Conservation (phyloP, 768 basidiomycete genomes). For the Asterophora lycoperdoides region DNA sequence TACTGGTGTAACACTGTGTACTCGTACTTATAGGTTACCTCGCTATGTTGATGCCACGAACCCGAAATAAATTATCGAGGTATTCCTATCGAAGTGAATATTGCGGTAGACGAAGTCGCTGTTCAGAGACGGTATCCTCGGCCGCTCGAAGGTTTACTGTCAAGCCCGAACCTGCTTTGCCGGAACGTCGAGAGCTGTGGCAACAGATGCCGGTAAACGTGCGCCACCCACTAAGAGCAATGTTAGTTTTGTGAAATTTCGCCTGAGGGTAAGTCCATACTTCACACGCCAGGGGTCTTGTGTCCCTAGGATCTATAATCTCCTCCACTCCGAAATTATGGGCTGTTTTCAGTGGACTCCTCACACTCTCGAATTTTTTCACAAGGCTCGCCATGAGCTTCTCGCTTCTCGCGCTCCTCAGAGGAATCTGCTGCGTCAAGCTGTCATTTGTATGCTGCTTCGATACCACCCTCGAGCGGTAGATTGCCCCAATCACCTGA, state of each 20-base stretch:
- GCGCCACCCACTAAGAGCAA: conserved; percentile 29
- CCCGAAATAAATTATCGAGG: not conserved
- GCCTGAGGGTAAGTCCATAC: conserved; percentile 19
- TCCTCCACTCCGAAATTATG: conserved; percentile 38
- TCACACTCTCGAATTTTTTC: conserved; percentile 32
- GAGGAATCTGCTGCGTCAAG: conserved; percentile 26
- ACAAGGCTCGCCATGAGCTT: conserved; percentile 32
- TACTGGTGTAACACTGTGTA: conserved; percentile 1
- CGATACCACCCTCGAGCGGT: conserved; percentile 38
- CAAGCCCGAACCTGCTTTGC: conserved; percentile 26
- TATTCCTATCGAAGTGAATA: not conserved
- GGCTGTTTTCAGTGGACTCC: conserved; percentile 35
- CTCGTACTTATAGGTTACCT: not conserved
- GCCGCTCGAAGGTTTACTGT: conserved; percentile 27
- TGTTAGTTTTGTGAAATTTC: not conserved
- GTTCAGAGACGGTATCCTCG: conserved; percentile 22
- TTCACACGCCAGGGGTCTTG: conserved; percentile 32
- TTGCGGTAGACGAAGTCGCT: not conserved
- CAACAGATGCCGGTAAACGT: conserved; percentile 30
- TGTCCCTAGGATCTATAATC: conserved; percentile 39
- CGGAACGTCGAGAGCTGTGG: conserved; percentile 29
- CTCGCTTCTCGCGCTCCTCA: conserved; percentile 31
- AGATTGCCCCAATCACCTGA: conserved; percentile 41
- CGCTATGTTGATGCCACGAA: not conserved
- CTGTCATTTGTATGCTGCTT: conserved; percentile 39